Evolutionary conservation across 2,329 filamentous ascomycete species (phyloP).

Genomic region (Diplodia sapinea): DNA sequence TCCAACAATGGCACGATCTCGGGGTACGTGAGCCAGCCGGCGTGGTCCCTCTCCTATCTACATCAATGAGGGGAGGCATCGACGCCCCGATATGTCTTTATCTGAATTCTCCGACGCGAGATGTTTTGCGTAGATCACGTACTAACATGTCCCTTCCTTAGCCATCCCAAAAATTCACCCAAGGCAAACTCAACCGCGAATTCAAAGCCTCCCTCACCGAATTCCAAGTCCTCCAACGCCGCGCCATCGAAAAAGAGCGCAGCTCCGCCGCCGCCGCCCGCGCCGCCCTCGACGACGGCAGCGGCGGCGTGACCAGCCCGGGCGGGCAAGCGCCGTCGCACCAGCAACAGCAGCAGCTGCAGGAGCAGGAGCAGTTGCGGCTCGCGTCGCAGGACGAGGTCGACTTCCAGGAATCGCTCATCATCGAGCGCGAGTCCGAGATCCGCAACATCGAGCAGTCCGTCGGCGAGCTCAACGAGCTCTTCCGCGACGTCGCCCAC

Average conservation of each 20-base stretch:
- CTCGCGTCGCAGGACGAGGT: conserved; percentile 92
- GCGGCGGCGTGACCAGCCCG: conserved; percentile 48
- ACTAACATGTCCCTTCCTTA: conserved; percentile 45
- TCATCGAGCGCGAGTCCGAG: conserved; percentile 94
- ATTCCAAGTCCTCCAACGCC: conserved; percentile 90
- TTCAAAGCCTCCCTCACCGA: conserved; percentile 88
- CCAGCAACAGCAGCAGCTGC: conserved; percentile 48
- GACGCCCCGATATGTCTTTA: neutral
- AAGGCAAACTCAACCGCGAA: conserved; percentile 91
- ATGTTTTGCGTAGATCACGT: neutral
- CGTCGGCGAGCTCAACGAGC: conserved; percentile 91
- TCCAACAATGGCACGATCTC: conserved; percentile 72
- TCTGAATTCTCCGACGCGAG: conserved; percentile 31
- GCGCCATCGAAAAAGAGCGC: conserved; percentile 89
- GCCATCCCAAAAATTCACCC: conserved; percentile 95
- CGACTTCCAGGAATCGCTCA: conserved; percentile 94
- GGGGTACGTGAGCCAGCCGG: conserved; percentile 68
- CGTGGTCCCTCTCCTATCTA: neutral
- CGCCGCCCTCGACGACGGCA: conserved; percentile 68
- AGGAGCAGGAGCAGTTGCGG: conserved; percentile 72
- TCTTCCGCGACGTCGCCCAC: conserved; percentile 97
- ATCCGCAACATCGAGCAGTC: conserved; percentile 98
- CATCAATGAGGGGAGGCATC: neutral
- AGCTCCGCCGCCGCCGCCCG: conserved; percentile 83
- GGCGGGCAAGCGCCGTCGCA: conserved; percentile 53